These are phyloP conservation scores for Aspergillus saccharolyticus DNA, from an alignment of 495 filamentous ascomycete species.

Conservation along the genomic window DNA sequence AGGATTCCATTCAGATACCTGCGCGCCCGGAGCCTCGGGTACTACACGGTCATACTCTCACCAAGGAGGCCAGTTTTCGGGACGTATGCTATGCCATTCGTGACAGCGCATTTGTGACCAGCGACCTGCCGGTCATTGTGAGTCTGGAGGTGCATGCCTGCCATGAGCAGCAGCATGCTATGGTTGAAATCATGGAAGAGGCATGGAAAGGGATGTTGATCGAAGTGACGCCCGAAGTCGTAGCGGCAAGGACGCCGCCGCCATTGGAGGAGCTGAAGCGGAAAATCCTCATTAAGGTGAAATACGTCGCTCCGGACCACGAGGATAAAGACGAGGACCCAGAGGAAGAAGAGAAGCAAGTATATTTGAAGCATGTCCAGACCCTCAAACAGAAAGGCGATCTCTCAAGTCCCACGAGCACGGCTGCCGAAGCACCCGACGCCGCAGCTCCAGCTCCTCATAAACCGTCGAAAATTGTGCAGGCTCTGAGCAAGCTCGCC, in stretches of 20 bases:
- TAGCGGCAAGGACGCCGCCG: conserved; percentile 52
- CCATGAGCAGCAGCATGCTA: conserved; percentile 72
- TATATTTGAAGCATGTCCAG: conserved; percentile 17
- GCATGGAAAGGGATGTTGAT: conserved; percentile 69
- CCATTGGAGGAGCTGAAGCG: conserved; percentile 57
- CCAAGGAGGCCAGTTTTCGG: conserved; percentile 79
- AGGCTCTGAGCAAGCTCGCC: conserved; percentile 66
- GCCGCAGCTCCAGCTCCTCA: conserved; percentile 20
- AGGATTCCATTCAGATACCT: conserved; percentile 10
- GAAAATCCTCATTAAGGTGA: conserved; percentile 90
- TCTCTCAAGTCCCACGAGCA: background rate
- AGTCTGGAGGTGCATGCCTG: conserved; percentile 85
- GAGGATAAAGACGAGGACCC: conserved; percentile 21
- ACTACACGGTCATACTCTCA: conserved; percentile 85
- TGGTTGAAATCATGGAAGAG: conserved; percentile 84
- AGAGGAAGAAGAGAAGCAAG: conserved; percentile 21
- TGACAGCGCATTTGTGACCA: conserved; percentile 69
- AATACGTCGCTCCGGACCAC: conserved; percentile 47
- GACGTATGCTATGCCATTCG: conserved; percentile 75
- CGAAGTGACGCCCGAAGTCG: conserved; percentile 45
- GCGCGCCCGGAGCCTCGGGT: conserved; percentile 64
- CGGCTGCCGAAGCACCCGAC: conserved; percentile 9
- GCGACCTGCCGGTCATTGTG: conserved; percentile 77
- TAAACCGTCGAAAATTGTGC: conserved; percentile 67
- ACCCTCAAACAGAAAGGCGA: conserved; percentile 1